A percentile compares a stretch with the other conserved stretches of the same genome.
phyloP scores from a whole-genome alignment of 2,329 filamentous ascomycete species.

The Emericellopsis atlantica region DNA sequence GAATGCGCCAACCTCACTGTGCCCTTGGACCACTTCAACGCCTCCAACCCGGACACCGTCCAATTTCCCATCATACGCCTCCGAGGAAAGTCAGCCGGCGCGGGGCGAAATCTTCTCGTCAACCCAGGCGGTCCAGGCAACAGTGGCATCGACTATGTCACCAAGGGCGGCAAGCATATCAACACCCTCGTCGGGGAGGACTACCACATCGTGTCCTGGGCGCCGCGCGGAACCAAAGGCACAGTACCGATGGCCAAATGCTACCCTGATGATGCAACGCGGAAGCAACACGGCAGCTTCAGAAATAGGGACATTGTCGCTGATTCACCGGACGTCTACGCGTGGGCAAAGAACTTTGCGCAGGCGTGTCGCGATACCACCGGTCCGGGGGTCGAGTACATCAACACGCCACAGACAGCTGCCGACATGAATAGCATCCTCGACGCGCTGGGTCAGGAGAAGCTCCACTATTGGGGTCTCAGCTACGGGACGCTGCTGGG shows the following conservation, averaged over 20 bases:
- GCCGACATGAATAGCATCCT: constrained; percentile 48
- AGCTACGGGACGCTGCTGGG: constrained; percentile 29
- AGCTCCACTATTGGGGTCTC: constrained; percentile 26
- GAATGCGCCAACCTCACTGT: constrained; percentile 31
- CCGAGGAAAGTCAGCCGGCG: constrained; percentile 25
- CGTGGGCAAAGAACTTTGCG: constrained; percentile 17
- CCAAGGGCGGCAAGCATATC: constrained; percentile 19
- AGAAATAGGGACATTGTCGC: constrained; percentile 10
- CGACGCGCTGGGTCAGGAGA: constrained; percentile 47
- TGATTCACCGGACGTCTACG: constrained; percentile 24
- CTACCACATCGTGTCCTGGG: constrained; percentile 32
- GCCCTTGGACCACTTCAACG: constrained; percentile 32
- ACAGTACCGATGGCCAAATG: constrained; percentile 20
- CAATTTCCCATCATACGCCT: constrained; percentile 30
- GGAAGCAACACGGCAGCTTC: constrained; percentile 4
- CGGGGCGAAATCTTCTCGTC: constrained; percentile 23
- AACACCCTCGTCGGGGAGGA: constrained; percentile 23
- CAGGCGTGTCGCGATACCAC: constrained; percentile 20
- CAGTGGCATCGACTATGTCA: constrained; percentile 24
- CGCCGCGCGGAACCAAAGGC: constrained; percentile 28
- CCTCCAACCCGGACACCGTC: constrained; percentile 22
- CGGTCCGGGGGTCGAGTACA: constrained; percentile 28
- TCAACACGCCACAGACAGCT: constrained; percentile 36
- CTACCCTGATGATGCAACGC: constrained; percentile 21
- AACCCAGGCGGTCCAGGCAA: constrained; percentile 36